Base-by-base conservation (phyloP, 495 filamentous ascomycete species). In the Evernia prunastri region DNA sequence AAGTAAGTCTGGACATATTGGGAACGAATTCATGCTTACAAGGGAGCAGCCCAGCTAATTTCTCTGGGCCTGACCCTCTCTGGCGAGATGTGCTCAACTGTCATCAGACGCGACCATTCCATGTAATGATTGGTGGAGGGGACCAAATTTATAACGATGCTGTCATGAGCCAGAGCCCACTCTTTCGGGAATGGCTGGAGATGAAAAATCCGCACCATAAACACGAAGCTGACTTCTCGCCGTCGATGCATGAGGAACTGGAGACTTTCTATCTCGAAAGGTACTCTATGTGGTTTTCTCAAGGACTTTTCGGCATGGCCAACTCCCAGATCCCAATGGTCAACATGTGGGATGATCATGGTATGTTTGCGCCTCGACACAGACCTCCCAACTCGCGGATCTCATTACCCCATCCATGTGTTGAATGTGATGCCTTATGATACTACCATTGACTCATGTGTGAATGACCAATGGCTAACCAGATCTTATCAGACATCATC, bases 261-360 rank as follows among this genome's bases (percentile, higher is more conserved):
- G 94, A 97, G 71, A 71, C 74, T 6, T 96, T 92, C 70, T 97
- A 96, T 72, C 79, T 97, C 4, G 81, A 95, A 59, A 82, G 89
- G 56, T 98, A 98, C 72, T 82, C 84, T 64, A 82, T 81, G 71
- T 97, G 94, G 92, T 98, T 96, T 74, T 96, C 91, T 4, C 92
- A 96, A 71, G 94, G 95, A 3, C 80, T 96, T 37, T 98, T 96
- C 72, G 88, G 89, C 31, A 84, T 97, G 73, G 94, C 92, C 1
- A 93, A 88, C 68, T 87, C 89, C 11, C 94, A 97, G 71, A 97
- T 98, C 58, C 94, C 94, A 51, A 97, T 96, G 93, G 81, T 98
- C 68, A 98, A 98, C 73, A 90, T 98, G 66, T 97, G 88, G 79
- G 94, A 97, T 74, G 94, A 97, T 70, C 94, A 97, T 76, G 94